Conservation (phyloP, 495 filamentous ascomycete species). For the Annulohypoxylon bovei region DNA sequence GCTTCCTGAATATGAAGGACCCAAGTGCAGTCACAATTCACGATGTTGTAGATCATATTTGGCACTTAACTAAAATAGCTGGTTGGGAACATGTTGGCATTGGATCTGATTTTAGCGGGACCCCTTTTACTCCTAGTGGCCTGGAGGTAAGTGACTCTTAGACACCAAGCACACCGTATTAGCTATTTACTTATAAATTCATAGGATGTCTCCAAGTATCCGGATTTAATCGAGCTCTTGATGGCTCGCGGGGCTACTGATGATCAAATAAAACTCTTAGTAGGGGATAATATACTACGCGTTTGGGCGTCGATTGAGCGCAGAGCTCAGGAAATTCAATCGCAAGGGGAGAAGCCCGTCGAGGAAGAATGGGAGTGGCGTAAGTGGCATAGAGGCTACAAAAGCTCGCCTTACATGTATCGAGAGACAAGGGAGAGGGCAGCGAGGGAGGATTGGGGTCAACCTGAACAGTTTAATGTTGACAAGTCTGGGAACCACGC, state of each 20-base stretch:
- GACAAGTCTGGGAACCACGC: constrained; percentile 1
- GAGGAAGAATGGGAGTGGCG: constrained; percentile 34
- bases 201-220: constrained; percentile 72
- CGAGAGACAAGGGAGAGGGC: constrained; percentile 24
- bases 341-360: constrained; percentile 16
- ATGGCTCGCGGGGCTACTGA: constrained; percentile 62
- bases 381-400: constrained; percentile 30
- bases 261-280: constrained; percentile 59
- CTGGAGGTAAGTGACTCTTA: constrained; percentile 51
- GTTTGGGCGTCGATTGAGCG: constrained; percentile 25
- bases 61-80: constrained; percentile 63
- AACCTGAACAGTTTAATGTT: constrained; percentile 28
- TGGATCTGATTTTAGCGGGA: constrained; percentile 73
- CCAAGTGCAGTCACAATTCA: constrained; percentile 65
- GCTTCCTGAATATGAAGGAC: constrained; percentile 66
- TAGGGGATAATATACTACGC: constrained; percentile 62
- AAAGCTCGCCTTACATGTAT: constrained; percentile 30
- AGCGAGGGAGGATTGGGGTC: constrained; percentile 24
- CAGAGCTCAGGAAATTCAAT: constrained; percentile 17
- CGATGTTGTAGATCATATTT: constrained; percentile 71
- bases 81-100: constrained; percentile 71
- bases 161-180: no score
- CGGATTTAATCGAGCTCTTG: constrained; percentile 60
- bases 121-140: constrained; percentile 57
- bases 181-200: constrained; percentile 34